phyloP scores from a whole-genome alignment of 164 flowering plant genomes.

The Buxus sempervirens region DNA sequence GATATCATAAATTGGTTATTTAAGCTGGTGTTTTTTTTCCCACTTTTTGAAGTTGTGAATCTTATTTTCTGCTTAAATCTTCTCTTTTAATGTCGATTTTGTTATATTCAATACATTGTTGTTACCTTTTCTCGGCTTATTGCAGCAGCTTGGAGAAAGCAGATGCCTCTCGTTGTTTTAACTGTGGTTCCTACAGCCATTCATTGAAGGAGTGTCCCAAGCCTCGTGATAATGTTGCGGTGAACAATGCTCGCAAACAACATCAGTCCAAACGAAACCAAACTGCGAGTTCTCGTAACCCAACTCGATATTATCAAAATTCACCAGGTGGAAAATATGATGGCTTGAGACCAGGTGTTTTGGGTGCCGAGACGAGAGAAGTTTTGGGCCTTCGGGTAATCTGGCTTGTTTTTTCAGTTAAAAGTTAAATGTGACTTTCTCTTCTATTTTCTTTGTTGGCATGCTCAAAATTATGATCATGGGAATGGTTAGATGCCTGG shows the following conservation, averaged over 20 bases:
- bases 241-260: constrained; percentile 76
- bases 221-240: constrained; percentile 86
- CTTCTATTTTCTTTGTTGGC: too few species aligned
- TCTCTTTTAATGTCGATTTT: not conserved
- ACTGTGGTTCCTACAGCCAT: constrained; percentile 90
- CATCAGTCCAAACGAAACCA: constrained; percentile 55
- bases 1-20: not conserved
- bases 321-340: constrained; percentile 88
- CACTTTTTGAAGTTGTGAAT: not conserved
- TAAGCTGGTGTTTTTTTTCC: not conserved
- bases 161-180: constrained; percentile 84
- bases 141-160: constrained; percentile 49
- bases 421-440: not conserved
- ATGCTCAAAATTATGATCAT: not conserved
- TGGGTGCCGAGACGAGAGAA: constrained; percentile 68
- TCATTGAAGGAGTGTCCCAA: constrained; percentile 87
- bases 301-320: constrained; percentile 75
- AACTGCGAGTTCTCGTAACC: constrained; percentile 43
- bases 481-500: not conserved
- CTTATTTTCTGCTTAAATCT: not conserved
- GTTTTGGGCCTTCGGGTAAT: constrained; percentile 86
- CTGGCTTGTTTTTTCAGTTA: not conserved
- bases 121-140: not conserved
- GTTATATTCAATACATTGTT: not conserved
- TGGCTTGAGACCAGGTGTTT: constrained; percentile 77